These are phyloP conservation scores for Schrenkiella parvula DNA, from an alignment of 345 rosid genomes.

Conservation along the genomic window DNA sequence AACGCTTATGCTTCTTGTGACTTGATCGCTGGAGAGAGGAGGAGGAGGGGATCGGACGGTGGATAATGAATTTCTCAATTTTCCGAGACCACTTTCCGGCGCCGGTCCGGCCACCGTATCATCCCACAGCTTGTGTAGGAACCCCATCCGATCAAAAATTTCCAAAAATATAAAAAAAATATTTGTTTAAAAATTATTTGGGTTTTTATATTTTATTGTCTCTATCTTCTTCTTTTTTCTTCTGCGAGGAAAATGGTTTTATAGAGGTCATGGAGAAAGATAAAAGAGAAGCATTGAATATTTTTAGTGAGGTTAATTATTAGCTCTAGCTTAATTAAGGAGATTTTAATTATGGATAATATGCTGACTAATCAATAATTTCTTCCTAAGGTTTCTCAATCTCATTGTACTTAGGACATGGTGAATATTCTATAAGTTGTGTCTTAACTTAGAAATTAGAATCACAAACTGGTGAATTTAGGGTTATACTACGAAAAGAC, in stretches of 20 bases:
- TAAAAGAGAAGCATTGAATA: constrained; percentile 13
- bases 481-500: background rate
- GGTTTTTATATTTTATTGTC: constrained; percentile 7
- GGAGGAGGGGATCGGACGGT: constrained; percentile 34
- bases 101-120: constrained; percentile 96
- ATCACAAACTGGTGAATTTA: background rate
- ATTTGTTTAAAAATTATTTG: background rate
- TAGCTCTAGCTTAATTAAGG: constrained; percentile 29
- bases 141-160: constrained; percentile 53
- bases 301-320: constrained; percentile 28
- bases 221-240: constrained; percentile 14
- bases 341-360: constrained; percentile 12
- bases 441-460: background rate
- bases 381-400: background rate
- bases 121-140: constrained; percentile 92
- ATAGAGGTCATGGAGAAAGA: constrained; percentile 39
- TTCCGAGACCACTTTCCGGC: constrained; percentile 74
- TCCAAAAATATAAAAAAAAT: background rate
- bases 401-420: background rate
- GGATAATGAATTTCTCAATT: constrained; percentile 59
- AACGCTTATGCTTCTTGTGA: constrained; percentile 67
- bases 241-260: constrained; percentile 23
- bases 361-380: constrained; percentile 8
- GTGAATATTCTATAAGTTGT: background rate
- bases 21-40: constrained; percentile 15